phyloP scores from a whole-genome alignment of 306 rosid genomes.

The Cucurbita argyrosperma region DNA sequence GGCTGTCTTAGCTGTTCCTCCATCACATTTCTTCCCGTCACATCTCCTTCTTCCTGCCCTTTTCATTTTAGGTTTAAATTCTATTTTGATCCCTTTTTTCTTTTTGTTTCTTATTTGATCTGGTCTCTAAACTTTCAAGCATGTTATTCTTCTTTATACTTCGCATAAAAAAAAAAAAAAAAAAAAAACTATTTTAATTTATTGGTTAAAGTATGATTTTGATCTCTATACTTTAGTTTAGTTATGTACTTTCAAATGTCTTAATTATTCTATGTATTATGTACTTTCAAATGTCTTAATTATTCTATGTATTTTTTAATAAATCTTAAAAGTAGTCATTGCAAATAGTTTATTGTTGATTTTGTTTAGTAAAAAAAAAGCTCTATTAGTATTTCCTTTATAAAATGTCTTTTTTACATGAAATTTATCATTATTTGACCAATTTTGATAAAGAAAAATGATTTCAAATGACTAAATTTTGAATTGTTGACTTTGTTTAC shows the following conservation, averaged over 20 bases:
- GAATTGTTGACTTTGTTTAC: no score
- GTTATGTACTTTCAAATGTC: no score
- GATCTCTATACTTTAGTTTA: no score
- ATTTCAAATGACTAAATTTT: no score
- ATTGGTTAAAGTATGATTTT: no score
- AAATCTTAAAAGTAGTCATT: background rate
- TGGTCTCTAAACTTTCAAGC: background rate
- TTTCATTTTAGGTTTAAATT: background rate
- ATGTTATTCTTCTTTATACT: background rate
- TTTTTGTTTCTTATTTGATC: background rate
- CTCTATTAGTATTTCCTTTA: no score
- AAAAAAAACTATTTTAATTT: no score
- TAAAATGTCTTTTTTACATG: background rate
- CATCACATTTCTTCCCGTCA: constrained; percentile 1
- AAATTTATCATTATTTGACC: background rate
- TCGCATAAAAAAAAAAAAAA: background rate
- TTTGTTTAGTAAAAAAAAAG: no score
- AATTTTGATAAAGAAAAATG: no score
- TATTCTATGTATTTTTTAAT: background rate
- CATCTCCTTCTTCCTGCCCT: background rate
- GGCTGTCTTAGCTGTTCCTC: constrained; percentile 6
- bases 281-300: no score
- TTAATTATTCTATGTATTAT: background rate
- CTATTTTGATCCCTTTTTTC: background rate
- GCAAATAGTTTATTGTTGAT: no score